A percentile compares a stretch with the other conserved stretches of the same genome.
These are phyloP conservation scores for Dryas drummondii DNA, from an alignment of 306 rosid species.

Conservation along the genomic window DNA sequence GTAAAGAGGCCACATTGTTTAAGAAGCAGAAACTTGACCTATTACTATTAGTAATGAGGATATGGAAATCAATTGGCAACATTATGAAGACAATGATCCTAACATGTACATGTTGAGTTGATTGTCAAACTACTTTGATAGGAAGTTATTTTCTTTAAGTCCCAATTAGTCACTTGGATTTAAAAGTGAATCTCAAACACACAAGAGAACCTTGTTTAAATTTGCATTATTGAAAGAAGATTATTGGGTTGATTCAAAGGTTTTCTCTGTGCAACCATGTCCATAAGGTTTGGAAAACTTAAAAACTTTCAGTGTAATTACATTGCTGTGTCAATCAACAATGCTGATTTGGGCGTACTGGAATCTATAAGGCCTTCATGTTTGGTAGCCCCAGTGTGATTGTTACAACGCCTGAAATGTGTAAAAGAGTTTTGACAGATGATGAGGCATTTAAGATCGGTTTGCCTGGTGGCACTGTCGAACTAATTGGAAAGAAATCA, in stretches of 20 bases:
- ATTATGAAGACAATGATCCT: background rate
- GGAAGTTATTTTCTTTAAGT: conserved; percentile 1
- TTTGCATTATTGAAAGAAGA: background rate
- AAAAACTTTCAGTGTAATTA: no score
- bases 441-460: conserved; percentile 63
- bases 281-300: no score
- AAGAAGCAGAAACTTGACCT: background rate
- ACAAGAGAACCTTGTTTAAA: background rate
- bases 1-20: background rate
- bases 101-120: background rate
- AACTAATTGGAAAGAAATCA: conserved; percentile 77
- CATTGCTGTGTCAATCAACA: no score
- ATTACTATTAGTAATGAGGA: background rate
- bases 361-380: conserved; percentile 82
- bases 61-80: background rate
- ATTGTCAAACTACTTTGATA: background rate
- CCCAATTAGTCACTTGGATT: background rate
- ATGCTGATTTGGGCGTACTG: no score
- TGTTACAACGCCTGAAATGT: conserved; percentile 66
- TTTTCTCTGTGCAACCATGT: no score
- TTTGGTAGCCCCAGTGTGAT: conserved; percentile 79
- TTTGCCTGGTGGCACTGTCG: conserved; percentile 83
- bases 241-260: background rate
- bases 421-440: conserved; percentile 68
- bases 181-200: no score